Evolutionary conservation across 2,329 filamentous ascomycete species (phyloP).

Genomic region (Mariannaea sp.): DNA sequence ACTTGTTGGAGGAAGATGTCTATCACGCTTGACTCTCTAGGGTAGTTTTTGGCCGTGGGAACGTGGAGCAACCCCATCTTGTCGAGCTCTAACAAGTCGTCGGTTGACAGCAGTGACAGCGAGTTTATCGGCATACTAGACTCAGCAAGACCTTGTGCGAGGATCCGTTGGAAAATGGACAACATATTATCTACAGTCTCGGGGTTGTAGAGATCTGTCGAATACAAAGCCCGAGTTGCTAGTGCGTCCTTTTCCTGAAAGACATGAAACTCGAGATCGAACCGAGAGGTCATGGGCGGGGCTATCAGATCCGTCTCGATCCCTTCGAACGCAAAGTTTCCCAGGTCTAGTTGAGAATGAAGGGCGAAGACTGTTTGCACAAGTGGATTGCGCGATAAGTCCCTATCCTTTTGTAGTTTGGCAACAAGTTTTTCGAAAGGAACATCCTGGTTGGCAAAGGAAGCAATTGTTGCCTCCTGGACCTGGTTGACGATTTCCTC

Average conservation of each 20-base stretch:
- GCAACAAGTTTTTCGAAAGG: constrained; percentile 30
- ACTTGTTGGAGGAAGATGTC: constrained; percentile 35
- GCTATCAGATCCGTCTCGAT: constrained; percentile 15
- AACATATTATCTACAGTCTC: constrained; percentile 29
- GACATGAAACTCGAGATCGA: constrained; percentile 36
- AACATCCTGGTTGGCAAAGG: constrained; percentile 32
- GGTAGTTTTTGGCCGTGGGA: constrained; percentile 16
- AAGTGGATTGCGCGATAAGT: constrained; percentile 24
- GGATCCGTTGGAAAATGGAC: constrained; percentile 23
- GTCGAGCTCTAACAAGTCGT: constrained; percentile 9
- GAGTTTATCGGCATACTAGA: constrained; percentile 1
- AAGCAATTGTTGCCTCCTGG: constrained; percentile 9
- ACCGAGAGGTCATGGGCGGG: constrained; percentile 17
- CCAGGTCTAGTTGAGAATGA: constrained; percentile 30
- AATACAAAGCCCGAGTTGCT: constrained; percentile 22
- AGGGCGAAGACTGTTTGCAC: constrained; percentile 24
- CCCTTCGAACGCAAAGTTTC: constrained; percentile 24
- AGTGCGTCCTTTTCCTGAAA: constrained; percentile 26
- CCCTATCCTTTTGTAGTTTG: constrained; percentile 9
- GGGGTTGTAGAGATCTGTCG: constrained; percentile 29
- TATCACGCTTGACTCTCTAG: constrained; percentile 28
- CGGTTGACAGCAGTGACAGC: constrained; percentile 8
- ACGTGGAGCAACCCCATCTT: constrained; percentile 25
- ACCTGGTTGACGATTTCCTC: constrained; percentile 26
- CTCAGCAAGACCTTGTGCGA: constrained; percentile 21